These are phyloP conservation scores for Avena sativa DNA, from an alignment of 176 grass and related monocot species.

Conservation along the genomic window DNA sequence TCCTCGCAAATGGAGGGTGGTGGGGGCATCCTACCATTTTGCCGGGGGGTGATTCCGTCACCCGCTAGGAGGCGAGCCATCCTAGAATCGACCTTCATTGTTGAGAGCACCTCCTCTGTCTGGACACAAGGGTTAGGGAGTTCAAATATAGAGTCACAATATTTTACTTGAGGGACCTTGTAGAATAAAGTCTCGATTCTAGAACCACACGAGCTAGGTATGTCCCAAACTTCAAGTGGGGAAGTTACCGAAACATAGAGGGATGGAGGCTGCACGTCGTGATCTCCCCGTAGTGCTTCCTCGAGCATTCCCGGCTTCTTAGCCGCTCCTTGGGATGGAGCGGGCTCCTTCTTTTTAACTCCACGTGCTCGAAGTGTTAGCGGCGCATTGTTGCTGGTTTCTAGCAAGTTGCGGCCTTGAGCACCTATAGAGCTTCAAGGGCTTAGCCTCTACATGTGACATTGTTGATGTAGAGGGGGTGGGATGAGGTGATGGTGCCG, in stretches of 20 bases:
- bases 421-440: not conserved
- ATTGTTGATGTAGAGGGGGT: not conserved
- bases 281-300: not conserved
- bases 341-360: not conserved
- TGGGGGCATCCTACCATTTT: not conserved
- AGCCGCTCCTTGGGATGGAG: not conserved
- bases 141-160: not conserved
- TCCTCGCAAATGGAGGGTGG: not conserved
- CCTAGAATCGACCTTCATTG: not conserved
- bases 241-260: not conserved
- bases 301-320: not conserved
- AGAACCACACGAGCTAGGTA: not conserved
- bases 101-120: not conserved
- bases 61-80: not conserved
- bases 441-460: not conserved
- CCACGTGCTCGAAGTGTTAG: not conserved
- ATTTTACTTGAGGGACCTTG: not conserved
- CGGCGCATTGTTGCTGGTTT: not conserved
- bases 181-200: not conserved
- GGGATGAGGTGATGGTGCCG: not conserved
- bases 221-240: not conserved
- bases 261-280: not conserved
- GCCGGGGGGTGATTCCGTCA: not conserved
- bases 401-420: not conserved
- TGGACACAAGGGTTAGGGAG: not conserved